Evolutionary conservation across 2,329 filamentous ascomycete genomes (phyloP), one percentile per base, ranked within the genome.

Genomic region (Tolypocladium amazonense): DNA sequence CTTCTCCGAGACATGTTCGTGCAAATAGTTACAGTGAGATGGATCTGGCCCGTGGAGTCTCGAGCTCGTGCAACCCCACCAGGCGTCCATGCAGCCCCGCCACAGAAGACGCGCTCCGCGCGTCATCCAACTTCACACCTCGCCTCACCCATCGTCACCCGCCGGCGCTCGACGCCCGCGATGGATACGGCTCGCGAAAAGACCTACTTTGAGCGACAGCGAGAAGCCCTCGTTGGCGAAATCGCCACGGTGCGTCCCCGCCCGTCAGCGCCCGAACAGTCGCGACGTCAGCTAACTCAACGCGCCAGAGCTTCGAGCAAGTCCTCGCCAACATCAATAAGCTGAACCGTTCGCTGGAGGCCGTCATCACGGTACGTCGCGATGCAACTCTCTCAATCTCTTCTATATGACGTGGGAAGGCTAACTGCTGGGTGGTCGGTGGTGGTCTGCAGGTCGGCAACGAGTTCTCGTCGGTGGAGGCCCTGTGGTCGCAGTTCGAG

Each of bases 281-380:
- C 33, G 20, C 38, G 30, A 39, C 20, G 15, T 11, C 12, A n/a
- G 33, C 39, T 59, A 35, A 54, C n/a, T 20, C 18, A 33, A 41
- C 23, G 18, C 20, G 27, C 14, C 27, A 88, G 84, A 85, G 79
- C 73, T 84, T 99, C 71, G 94, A 97, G 69, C 87, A 94, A 68
- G 92, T 96, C 61, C 87, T 99, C 12, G 89, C 92, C 68, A 97
- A 96, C 69, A 91, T 97, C 74, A 99, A 97, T 76, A 92, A 92
- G 68, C 77, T 99, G 61, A 99, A 97, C 73, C 87, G 93, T 39
- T 93, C 88, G 45, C 79, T 99, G 23, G 93, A 99, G 75, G 89
- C 92, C 59, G 88, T 97, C 25, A 92, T 95, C 61, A 87, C 91
- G 55, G 93, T 93, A 77, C 56, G 84, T 75, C 15, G 23, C 20